A percentile compares a stretch with the other conserved stretches of the same genome.
Conservation (phyloP, 139 green algal genomes). For the Chlamydomonas sp. region DNA sequence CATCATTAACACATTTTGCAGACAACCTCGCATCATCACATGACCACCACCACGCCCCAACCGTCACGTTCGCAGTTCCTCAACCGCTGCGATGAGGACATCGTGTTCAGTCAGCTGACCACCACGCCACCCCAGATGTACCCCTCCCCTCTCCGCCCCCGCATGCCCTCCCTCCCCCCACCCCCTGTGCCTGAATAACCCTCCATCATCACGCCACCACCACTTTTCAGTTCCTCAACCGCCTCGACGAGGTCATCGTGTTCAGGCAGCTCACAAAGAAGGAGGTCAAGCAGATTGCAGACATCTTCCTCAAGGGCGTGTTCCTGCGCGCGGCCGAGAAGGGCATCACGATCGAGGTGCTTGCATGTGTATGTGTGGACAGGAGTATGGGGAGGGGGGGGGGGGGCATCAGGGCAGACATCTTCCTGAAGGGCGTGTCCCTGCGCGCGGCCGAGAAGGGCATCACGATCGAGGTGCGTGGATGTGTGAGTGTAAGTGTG, state of each 20-base stretch:
- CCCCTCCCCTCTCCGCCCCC: no score
- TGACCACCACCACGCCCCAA: no score
- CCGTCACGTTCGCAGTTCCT: constrained; percentile 92
- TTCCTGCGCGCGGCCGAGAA: constrained; percentile 89
- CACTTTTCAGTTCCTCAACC: constrained; percentile 99
- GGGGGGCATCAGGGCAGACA: no score
- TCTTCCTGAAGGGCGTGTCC: constrained; percentile 95
- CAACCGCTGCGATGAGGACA: constrained; percentile 96
- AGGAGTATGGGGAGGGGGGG: no score
- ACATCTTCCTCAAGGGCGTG: constrained; percentile 95
- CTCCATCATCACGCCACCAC: no score
- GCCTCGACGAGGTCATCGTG: constrained; percentile 91
- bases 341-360: constrained; percentile 93
- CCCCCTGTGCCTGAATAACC: no score
- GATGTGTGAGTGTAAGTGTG: not conserved
- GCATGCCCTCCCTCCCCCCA: no score
- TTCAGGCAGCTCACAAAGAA: constrained; percentile 67
- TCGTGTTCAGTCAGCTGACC: constrained; percentile 90
- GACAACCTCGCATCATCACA: no score
- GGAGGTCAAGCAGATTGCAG: constrained; percentile 97
- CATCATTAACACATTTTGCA: constrained; percentile 94
- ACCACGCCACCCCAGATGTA: no score
- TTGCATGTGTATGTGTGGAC: not conserved
- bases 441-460: constrained; percentile 87
- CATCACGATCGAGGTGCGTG: constrained; percentile 94